Conservation (phyloP, 2,329 filamentous ascomycete genomes). For the Didymella pinodella region DNA sequence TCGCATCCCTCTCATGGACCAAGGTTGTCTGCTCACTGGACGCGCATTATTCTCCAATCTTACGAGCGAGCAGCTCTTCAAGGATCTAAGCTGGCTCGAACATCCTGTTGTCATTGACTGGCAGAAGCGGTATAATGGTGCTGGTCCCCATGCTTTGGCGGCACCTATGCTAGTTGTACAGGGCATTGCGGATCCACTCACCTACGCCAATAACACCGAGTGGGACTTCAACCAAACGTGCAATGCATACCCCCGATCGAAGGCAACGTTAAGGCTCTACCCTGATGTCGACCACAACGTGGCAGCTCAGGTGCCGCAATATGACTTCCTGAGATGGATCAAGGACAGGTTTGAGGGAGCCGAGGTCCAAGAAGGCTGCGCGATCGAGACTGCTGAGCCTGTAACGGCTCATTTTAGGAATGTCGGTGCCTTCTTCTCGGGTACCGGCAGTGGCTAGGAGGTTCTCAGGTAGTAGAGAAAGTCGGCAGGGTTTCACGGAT, state of each 20-base stretch:
- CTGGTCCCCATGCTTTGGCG: slow-evolving; percentile 31
- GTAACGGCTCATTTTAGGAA: slow-evolving; percentile 17
- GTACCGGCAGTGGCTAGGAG: background rate
- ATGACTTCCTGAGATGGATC: slow-evolving; percentile 28
- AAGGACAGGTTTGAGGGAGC: slow-evolving; percentile 24
- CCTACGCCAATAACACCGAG: slow-evolving; percentile 32
- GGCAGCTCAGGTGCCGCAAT: slow-evolving; percentile 15
- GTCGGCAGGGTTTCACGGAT: background rate
- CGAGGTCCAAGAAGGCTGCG: slow-evolving; percentile 17
- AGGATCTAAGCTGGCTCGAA: slow-evolving; percentile 27
- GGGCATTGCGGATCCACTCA: slow-evolving; percentile 22
- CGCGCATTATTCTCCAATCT: slow-evolving; percentile 29
- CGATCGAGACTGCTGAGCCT: slow-evolving; percentile 19
- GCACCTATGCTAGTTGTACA: slow-evolving; percentile 34
- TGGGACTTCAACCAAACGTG: slow-evolving; percentile 34
- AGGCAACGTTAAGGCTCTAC: slow-evolving; percentile 26
- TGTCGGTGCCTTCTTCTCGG: slow-evolving; percentile 11
- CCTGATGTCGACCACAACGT: slow-evolving; percentile 30
- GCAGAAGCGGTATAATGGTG: slow-evolving; percentile 35
- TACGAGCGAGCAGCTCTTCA: slow-evolving; percentile 26
- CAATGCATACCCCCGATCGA: slow-evolving; percentile 20
- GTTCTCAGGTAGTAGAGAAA: background rate
- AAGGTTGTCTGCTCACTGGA: slow-evolving; percentile 27
- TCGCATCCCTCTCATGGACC: slow-evolving; percentile 26
- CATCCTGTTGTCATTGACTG: slow-evolving; percentile 28